Evolutionary conservation across 257 asterid species (phyloP).

Genomic region (Ehretia macrophylla): DNA sequence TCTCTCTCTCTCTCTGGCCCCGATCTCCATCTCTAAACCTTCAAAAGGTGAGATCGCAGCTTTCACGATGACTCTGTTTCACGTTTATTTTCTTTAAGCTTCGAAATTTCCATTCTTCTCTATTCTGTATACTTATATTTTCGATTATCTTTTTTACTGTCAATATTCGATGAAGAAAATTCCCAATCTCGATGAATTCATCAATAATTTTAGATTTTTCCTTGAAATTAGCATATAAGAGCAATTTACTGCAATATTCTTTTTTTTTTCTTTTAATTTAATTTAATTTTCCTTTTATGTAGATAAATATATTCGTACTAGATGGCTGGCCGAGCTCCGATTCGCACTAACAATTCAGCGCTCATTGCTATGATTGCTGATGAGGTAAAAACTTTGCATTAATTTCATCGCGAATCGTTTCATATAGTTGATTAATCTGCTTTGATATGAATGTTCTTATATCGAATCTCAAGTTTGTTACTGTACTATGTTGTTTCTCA

Average conservation of each 20-base stretch:
- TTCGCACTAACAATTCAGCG: conserved; percentile 77
- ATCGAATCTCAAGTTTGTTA: neutral
- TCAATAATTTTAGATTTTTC: neutral
- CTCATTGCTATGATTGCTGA: conserved; percentile 95
- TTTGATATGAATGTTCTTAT: neutral
- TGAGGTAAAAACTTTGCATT: conserved; percentile 45
- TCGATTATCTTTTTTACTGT: neutral
- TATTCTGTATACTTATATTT: too few species aligned
- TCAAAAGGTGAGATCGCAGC: neutral
- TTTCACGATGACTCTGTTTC: neutral
- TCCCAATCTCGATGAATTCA: neutral
- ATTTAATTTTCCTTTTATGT: too few species aligned
- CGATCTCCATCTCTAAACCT: neutral
- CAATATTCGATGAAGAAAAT: too few species aligned
- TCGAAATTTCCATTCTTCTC: too few species aligned
- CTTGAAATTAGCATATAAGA: neutral
- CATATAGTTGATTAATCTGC: neutral
- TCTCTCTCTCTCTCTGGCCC: neutral
- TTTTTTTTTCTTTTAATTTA: too few species aligned
- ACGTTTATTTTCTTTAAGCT: too few species aligned
- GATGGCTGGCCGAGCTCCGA: conserved; percentile 83
- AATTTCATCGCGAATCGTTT: neutral
- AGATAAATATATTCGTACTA: neutral
- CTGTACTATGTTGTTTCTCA: too few species aligned
- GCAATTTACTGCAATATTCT: neutral